Evolutionary conservation across 805 yeast species (phyloP), one percentile per base, ranked within the genome.

Genomic region (Ogataea allantospora): DNA sequence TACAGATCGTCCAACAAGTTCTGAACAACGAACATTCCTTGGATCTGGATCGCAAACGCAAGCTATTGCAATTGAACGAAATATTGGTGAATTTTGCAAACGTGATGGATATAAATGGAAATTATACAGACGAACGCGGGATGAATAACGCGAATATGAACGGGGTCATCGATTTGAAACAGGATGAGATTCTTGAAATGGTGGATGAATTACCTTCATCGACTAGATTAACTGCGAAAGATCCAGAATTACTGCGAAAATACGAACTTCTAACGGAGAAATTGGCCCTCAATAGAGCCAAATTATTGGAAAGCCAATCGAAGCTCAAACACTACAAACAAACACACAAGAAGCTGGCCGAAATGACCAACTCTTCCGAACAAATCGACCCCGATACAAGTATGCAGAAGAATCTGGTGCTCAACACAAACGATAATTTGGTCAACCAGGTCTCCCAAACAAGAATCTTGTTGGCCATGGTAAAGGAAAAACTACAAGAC

Each of bases 121-220:
- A 36, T 11, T 42, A 38, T 34, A 22, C 30, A 8, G 53, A 44
- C 20, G 49, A 39, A 14, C 27, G 29, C 7, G 47, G 36, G 5
- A 25, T 31, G 7, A 40, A 43, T 13, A 51, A 51, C 31, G 17
- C 39, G 11, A 47, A 51, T 31, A 24, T 55, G 30, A 58, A 59
- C 30, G 60, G 61, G 6, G 40, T 53, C 22, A 16, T 48, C 13
- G 23, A 37, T 4, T 20, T 52, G 25, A 52, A 54, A 26, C 43
- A 45, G 34, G 48, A 49, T n/a, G 51, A 54, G 15, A 47, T 58
- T 6, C 30, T 54, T 16, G 37, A 33, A 7, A 37, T 61, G 37
- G 44, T 62, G 7, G 42, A 49, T 15, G 67, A 62, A 37, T 40
- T 63, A 12, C 67, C 68, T 2, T 43, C 40, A 8, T 42, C 58